Evolutionary conservation across 2,329 filamentous ascomycete species (phyloP).

Genomic region (Clonostachys rhizophaga): DNA sequence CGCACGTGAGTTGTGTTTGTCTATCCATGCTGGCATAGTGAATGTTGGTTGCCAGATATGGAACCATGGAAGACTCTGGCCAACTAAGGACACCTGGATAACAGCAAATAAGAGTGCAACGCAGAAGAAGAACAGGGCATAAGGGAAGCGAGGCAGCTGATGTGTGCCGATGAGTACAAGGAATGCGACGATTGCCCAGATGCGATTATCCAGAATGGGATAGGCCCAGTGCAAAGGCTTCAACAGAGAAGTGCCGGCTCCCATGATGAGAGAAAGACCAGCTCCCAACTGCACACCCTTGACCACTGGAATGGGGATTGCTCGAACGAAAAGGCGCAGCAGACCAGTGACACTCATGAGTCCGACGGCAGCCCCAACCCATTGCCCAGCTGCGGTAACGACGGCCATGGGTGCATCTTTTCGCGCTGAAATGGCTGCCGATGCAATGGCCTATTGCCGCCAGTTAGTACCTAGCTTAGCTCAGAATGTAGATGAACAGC

Average conservation of each 20-base stretch:
- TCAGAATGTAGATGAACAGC: too few species aligned
- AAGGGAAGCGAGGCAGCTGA: slow-evolving; percentile 64
- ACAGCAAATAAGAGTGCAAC: slow-evolving; percentile 64
- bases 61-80: slow-evolving; percentile 41
- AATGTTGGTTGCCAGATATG: slow-evolving; percentile 56
- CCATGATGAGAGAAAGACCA: slow-evolving; percentile 76
- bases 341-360: slow-evolving; percentile 75
- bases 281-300: slow-evolving; percentile 95
- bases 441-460: slow-evolving; percentile 67
- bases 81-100: slow-evolving; percentile 22
- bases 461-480: not conserved
- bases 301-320: slow-evolving; percentile 80
- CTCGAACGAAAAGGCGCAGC: slow-evolving; percentile 66
- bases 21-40: slow-evolving; percentile 24
- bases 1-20: slow-evolving; percentile 20
- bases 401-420: slow-evolving; percentile 47
- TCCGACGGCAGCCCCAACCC: slow-evolving; percentile 69
- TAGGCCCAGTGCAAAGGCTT: slow-evolving; percentile 63
- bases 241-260: slow-evolving; percentile 67
- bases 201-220: slow-evolving; percentile 70
- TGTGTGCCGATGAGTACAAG: slow-evolving; percentile 65
- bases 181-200: slow-evolving; percentile 75
- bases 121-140: slow-evolving; percentile 69
- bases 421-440: slow-evolving; percentile 73
- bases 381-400: slow-evolving; percentile 72